Base-by-base conservation (phyloP, 164 flowering plant species). In the Paratinospora sagittata region DNA sequence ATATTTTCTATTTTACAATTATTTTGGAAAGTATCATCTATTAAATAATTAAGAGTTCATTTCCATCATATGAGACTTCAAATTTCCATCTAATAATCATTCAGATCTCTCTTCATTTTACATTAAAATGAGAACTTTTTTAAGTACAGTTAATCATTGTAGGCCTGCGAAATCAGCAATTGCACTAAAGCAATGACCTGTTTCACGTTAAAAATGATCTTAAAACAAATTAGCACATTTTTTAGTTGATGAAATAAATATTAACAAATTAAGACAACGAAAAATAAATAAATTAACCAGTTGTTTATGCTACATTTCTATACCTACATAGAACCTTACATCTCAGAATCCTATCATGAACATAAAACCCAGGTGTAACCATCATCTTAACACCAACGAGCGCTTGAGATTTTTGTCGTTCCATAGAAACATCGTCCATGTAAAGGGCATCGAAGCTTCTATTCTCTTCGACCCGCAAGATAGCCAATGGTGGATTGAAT, bases 311-410 rank as follows among this genome's bases (percentile, higher is more conserved):
- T 70, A 73, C 81, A 67, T 84, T 75, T 78, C 84, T 88, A 45
- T 92, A 86, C 85, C 91, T 88, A 82, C 97, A 89, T 21, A 92
- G 77, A 72, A 94, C 97, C 83, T 86, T 92, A 76, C 97, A 94
- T 72, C 83, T 89, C 6, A 90, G 77, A 55, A 90, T 86, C 81
- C 73, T 86, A 66, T 89, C 93, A 52, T 80, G 92, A 47, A 92
- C 88, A 80, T 89, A 95, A 78, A 95, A 95, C n/a, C 98, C 96
- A 0, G 97, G 98, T 93, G 88, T 87, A 23, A 90, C 92, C 97
- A 88, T 92, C 66, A 88, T 66, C 84, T 88, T 92, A 19, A 95
- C 98, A 65, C 86, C 70, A 65, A 84, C 77, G 0, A 89, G 77
- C 33, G 85, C 79, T 2, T 80, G 81, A 3, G 77, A 67, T 78